Conservation (phyloP, 2,329 filamentous ascomycete species). For the Botryotinia globosa region DNA sequence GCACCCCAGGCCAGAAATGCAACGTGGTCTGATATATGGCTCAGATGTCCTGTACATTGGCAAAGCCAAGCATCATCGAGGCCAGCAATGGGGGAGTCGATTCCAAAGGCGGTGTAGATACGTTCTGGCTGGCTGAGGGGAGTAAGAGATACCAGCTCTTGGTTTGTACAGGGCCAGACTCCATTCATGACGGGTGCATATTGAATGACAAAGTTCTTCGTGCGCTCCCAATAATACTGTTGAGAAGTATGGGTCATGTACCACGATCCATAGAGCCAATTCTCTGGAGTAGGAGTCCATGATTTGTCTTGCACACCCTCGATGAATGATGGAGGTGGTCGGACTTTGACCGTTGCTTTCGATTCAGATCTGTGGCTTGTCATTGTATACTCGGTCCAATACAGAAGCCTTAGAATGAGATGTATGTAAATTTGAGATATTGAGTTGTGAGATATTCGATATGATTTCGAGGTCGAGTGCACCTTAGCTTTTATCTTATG, state of each 20-base stretch:
- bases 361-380: not conserved
- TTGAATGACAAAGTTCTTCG: constrained; percentile 14
- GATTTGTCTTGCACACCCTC: not conserved
- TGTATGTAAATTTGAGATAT: not conserved
- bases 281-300: constrained; percentile 12
- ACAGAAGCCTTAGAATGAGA: too few species aligned
- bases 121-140: constrained; percentile 12
- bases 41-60: constrained; percentile 10
- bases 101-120: constrained; percentile 15
- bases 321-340: constrained; percentile 1
- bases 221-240: constrained; percentile 15
- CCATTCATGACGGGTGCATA: constrained; percentile 15
- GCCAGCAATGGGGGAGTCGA: constrained; percentile 7
- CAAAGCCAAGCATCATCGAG: constrained; percentile 13
- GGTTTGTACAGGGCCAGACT: constrained; percentile 13
- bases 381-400: not conserved
- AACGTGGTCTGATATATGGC: constrained; percentile 14
- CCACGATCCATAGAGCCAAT: constrained; percentile 14
- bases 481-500: not conserved
- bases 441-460: not conserved
- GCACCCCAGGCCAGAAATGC: constrained; percentile 15
- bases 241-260: constrained; percentile 14
- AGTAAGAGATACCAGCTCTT: constrained; percentile 10
- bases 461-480: not conserved
- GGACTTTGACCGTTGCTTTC: not conserved